Evolutionary conservation across 257 asterid genomes (phyloP).

Genomic region (Solanum boliviense): DNA sequence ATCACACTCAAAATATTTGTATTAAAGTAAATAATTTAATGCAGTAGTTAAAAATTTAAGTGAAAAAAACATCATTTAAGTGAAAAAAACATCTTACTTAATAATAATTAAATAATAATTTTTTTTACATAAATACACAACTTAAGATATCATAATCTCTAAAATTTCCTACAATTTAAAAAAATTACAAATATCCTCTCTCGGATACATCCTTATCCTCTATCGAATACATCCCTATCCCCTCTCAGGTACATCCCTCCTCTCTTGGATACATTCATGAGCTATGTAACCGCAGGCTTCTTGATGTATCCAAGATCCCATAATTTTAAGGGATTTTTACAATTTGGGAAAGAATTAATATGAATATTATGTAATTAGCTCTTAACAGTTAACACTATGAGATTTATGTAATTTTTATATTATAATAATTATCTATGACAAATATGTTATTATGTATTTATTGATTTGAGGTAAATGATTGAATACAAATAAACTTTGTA

Average conservation of each 20-base stretch:
- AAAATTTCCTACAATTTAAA: background rate
- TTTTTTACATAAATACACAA: background rate
- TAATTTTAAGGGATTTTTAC: background rate
- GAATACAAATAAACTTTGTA: background rate
- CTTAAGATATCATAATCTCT: background rate
- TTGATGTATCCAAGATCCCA: background rate
- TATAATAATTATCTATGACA: too few relatives aligned
- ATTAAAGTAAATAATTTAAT: background rate
- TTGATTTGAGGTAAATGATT: background rate
- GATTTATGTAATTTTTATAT: too few relatives aligned
- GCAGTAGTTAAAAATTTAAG: background rate
- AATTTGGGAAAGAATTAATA: background rate
- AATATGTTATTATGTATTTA: too few relatives aligned
- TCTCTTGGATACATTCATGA: too few relatives aligned
- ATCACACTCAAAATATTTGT: background rate
- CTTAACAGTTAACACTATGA: too few relatives aligned
- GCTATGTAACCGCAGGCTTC: background rate
- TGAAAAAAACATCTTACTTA: background rate
- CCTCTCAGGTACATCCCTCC: background rate
- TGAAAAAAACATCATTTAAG: background rate
- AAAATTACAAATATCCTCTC: background rate
- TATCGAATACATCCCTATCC: too few relatives aligned
- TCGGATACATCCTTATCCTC: too few relatives aligned
- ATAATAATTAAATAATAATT: background rate
- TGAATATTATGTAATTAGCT: too few relatives aligned